Evolutionary conservation across 2,329 filamentous ascomycete species (phyloP), one percentile per base, ranked within the genome.

Genomic region (Phaeomoniella chlamydospora): DNA sequence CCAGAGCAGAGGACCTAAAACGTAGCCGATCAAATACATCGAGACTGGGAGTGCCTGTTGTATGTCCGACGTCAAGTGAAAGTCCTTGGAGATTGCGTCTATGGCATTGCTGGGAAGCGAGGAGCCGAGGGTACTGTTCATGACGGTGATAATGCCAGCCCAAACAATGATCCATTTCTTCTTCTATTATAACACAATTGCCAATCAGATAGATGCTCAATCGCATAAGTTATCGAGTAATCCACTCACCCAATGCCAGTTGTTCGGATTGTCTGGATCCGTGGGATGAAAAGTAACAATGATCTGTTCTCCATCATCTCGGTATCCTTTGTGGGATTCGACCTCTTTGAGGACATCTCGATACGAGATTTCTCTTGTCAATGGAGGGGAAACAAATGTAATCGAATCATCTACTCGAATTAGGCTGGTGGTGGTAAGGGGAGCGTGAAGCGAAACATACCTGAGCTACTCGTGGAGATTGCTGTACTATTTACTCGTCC

Each of bases 21-120:
- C 53, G 37, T 60, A 62, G 10, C 58, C 58, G 6, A 59, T 47
- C 1, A 62, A 45, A 37, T 58, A 62, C 13, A 58, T 44, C 2
- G 58, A 61, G 31, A 60, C 59, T 0, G 56, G 56, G 4, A 62
- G 44, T 5, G 56, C 56, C 2, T 59, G 43, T 34, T 59, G 53
- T 5, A 50, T 40, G 9, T 47, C 33, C 15, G 49, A 49, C 11
- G 46, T 49, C 11, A 49, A 36, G 17, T 42, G 31, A 36, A 47
- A 49, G 15, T 57, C 44, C 15, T 51, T 40, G 39, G 55, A 50
- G 34, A 59, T 58, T 33, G 45, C 47, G 15, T 50, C 49, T 16
- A 58, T 49, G 30, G 55, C 55, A 43, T 57, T 57, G 43, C 55
- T 58, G 11, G 57, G 56, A 10, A 61, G 39, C 3, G 56, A 55